These are phyloP conservation scores for Umbelopsis ramanniana DNA, from an alignment of 192 early-diverging fungal genomes.

Conservation along the genomic window DNA sequence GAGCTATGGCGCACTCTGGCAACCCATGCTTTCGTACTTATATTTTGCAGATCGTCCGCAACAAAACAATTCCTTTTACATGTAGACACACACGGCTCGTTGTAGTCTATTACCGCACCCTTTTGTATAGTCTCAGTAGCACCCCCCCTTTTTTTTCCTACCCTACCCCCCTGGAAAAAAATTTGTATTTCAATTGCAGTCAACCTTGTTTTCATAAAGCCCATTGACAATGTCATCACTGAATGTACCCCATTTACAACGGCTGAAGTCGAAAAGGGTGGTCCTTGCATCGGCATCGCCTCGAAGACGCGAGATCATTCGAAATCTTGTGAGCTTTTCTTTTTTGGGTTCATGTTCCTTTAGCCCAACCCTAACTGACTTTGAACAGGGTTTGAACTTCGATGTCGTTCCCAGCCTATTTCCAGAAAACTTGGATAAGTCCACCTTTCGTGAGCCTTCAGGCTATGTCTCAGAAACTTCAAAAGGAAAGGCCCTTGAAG, in stretches of 20 bases:
- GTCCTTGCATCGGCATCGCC: slow-evolving; percentile 83
- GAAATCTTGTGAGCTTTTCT: slow-evolving; percentile 33
- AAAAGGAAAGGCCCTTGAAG: slow-evolving; percentile 69
- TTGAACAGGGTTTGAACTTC: slow-evolving; percentile 60
- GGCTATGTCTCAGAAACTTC: slow-evolving; percentile 80
- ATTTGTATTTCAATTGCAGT: neutral
- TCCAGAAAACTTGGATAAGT: slow-evolving; percentile 79
- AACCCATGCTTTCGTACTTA: slow-evolving; percentile 13
- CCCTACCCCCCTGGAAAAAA: neutral
- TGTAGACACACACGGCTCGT: neutral
- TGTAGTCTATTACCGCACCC: too few relatives aligned
- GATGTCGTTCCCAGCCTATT: slow-evolving; percentile 72
- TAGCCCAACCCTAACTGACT: neutral
- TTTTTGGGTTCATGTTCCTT: neutral
- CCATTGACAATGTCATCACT: neutral
- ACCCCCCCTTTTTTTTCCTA: neutral
- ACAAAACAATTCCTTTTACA: neutral
- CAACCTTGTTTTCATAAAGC: neutral
- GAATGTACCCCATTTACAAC: slow-evolving; percentile 12
- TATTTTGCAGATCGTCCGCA: slow-evolving; percentile 1
- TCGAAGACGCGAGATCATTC: slow-evolving; percentile 76
- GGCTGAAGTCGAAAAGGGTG: slow-evolving; percentile 53
- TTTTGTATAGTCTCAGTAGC: neutral
- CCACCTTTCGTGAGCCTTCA: slow-evolving; percentile 52
- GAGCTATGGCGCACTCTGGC: slow-evolving; percentile 21